Evolutionary conservation across 371 early-diverging fungal species (phyloP).

Genomic region (Syncephalastrum monosporum): DNA sequence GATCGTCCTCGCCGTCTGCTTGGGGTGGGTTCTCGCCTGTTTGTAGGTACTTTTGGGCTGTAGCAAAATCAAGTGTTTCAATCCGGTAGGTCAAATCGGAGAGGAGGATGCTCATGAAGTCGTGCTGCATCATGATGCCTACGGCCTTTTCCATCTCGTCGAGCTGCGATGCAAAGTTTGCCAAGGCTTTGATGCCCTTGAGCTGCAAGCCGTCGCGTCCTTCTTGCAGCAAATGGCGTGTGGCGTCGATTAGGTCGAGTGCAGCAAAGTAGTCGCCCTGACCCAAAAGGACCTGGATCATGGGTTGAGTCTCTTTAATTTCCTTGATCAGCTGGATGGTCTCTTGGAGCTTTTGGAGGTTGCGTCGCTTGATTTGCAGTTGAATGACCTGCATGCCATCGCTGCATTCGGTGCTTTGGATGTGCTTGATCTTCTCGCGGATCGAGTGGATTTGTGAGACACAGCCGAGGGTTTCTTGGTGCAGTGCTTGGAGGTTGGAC

Average conservation of each 20-base stretch:
- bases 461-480: conserved; percentile 85
- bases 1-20: conserved; percentile 33
- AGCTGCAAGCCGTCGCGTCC: conserved; percentile 44
- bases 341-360: conserved; percentile 64
- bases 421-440: conserved; percentile 63
- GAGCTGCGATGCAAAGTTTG: conserved; percentile 63
- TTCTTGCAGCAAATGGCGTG: conserved; percentile 50
- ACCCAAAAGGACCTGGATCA: conserved; percentile 75
- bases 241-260: conserved; percentile 80
- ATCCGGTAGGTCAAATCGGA: conserved; percentile 54
- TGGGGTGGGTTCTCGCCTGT: not conserved
- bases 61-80: conserved; percentile 29
- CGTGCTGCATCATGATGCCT: conserved; percentile 71
- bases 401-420: conserved; percentile 65
- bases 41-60: conserved; percentile 5
- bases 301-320: conserved; percentile 75
- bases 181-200: conserved; percentile 57
- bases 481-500: conserved; percentile 85
- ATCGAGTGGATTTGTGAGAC: conserved; percentile 79
- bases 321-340: conserved; percentile 68
- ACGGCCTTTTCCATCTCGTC: conserved; percentile 67
- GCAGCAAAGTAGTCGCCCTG: conserved; percentile 85
- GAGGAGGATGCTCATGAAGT: conserved; percentile 62
- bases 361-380: conserved; percentile 70
- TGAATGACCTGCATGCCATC: conserved; percentile 83